A percentile compares a stretch with the other conserved stretches of the same genome.
phyloP scores from a whole-genome alignment of 2,329 filamentous ascomycete genomes.

The Cryphonectria carpinicola region DNA sequence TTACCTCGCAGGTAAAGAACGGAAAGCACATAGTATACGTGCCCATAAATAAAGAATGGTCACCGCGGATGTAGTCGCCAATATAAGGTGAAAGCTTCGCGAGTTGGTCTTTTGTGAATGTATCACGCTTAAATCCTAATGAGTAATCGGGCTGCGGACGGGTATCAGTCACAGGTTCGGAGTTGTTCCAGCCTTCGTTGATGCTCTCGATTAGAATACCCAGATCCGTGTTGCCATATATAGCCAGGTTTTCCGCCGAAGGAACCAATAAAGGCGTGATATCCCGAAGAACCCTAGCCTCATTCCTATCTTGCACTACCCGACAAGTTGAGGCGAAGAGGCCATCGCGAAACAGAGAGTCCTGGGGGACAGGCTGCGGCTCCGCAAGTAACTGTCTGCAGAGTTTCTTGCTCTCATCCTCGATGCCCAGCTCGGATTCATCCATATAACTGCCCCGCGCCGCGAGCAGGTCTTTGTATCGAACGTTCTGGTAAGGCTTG shows the following conservation, averaged over 20 bases:
- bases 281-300: constrained; percentile 40
- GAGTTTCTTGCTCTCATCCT: not conserved
- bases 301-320: constrained; percentile 38
- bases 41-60: constrained; percentile 47
- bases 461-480: not conserved
- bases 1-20: constrained; percentile 54
- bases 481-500: not conserved
- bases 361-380: constrained; percentile 23
- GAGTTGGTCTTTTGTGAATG: constrained; percentile 49
- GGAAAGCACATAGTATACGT: constrained; percentile 54
- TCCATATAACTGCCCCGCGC: not conserved
- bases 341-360: constrained; percentile 41
- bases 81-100: constrained; percentile 45
- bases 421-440: not conserved
- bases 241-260: constrained; percentile 40
- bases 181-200: constrained; percentile 48
- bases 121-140: constrained; percentile 45
- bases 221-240: constrained; percentile 37
- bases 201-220: constrained; percentile 43
- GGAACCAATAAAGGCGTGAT: constrained; percentile 40
- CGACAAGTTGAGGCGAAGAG: constrained; percentile 39
- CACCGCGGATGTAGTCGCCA: constrained; percentile 27
- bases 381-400: not conserved
- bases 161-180: constrained; percentile 40
- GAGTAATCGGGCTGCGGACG: constrained; percentile 33